Evolutionary conservation across 1,284 basidiomycete genomes (phyloP).

Genomic region (Anthracocystis panici-leucophaei): DNA sequence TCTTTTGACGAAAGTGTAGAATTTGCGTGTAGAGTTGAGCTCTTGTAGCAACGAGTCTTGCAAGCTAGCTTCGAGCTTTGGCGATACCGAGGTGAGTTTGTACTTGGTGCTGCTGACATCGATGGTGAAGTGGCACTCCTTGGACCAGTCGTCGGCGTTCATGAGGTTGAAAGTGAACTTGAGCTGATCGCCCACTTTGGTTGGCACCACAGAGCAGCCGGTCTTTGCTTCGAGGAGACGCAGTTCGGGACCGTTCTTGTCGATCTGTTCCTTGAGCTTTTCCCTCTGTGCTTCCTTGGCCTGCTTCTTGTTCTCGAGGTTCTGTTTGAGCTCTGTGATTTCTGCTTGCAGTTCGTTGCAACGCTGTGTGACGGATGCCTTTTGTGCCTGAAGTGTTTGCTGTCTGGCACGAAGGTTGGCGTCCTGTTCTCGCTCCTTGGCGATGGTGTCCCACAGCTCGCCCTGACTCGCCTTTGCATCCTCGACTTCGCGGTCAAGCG

Average conservation of each 20-base stretch:
- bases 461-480: conserved; percentile 54
- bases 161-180: conserved; percentile 54
- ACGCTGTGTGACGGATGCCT: conserved; percentile 52
- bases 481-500: conserved; percentile 58
- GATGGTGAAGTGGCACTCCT: conserved; percentile 52
- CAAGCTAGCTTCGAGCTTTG: conserved; percentile 28
- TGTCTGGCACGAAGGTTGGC: conserved; percentile 50
- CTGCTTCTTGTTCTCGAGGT: conserved; percentile 46
- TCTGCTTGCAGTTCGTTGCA: conserved; percentile 54
- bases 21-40: conserved; percentile 55
- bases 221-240: conserved; percentile 52
- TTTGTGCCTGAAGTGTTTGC: conserved; percentile 52
- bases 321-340: conserved; percentile 51
- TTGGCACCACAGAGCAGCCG: conserved; percentile 49
- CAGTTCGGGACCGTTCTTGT: conserved; percentile 59
- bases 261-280: conserved; percentile 51
- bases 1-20: conserved; percentile 58
- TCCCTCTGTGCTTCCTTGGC: conserved; percentile 48
- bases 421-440: conserved; percentile 56
- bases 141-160: conserved; percentile 52
- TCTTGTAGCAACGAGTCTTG: conserved; percentile 47
- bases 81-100: conserved; percentile 43
- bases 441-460: conserved; percentile 61
- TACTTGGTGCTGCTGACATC: conserved; percentile 50
- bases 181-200: conserved; percentile 55